Percentiles rank a stretch among this genome's conserved stretches.
These are phyloP conservation scores for Coemansia asiatica DNA, from an alignment of 192 early-diverging fungal genomes.

Conservation along the genomic window DNA sequence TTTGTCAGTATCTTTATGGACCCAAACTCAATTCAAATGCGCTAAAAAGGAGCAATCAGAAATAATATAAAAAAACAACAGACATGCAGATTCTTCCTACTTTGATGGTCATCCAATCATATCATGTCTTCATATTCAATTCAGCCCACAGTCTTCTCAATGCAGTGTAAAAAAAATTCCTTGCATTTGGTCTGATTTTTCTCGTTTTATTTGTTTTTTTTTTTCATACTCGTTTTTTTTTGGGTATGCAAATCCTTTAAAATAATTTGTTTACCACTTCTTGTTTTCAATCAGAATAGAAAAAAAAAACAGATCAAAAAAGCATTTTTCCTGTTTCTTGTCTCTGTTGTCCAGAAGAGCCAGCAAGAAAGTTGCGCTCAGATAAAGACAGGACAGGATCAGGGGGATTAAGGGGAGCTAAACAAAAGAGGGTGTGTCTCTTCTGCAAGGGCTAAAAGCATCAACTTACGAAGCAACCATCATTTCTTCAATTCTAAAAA, in stretches of 20 bases:
- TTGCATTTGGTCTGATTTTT: not conserved
- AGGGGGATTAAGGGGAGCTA: too few species aligned
- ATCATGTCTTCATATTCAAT: not conserved
- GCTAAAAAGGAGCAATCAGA: not conserved
- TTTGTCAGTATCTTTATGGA: not conserved
- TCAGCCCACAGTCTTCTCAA: not conserved
- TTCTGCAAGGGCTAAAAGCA: too few species aligned
- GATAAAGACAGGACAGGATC: too few species aligned
- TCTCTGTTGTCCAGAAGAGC: too few species aligned
- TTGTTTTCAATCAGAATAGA: not conserved
- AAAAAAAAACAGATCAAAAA: too few species aligned
- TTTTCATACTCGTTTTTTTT: not conserved
- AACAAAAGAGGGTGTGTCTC: too few species aligned
- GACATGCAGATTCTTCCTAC: not conserved
- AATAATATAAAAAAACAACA: not conserved
- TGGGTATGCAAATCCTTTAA: conserved; percentile 2
- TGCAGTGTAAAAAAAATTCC: not conserved
- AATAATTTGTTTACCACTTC: not conserved
- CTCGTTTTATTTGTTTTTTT: too few species aligned
- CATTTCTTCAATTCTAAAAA: too few species aligned
- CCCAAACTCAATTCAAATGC: too few species aligned
- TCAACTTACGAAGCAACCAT: too few species aligned
- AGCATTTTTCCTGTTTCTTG: too few species aligned
- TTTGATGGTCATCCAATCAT: not conserved
- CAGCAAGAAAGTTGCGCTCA: too few species aligned